Evolutionary conservation across 352 stramenopile genomes (phyloP), one percentile per base, ranked within the genome.

Genomic region (Chrysophaeum taylorii): DNA sequence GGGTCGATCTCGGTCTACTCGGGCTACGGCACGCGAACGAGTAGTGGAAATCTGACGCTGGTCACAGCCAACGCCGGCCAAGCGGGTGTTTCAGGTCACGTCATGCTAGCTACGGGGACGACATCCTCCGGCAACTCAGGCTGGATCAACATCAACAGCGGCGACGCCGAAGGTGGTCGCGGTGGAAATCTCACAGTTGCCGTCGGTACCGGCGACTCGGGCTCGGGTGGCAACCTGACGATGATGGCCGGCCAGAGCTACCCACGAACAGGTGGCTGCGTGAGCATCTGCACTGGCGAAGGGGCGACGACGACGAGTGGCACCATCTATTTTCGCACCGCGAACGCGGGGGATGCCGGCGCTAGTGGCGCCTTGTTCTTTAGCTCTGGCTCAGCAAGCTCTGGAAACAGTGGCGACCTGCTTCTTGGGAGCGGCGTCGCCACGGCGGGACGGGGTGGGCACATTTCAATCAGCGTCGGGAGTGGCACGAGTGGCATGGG

Each of bases 21-120:
- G 0, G 74, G 74, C 33, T 67, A 70, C 42, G 71, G 70, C 14
- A 60, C 41, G 21, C 38, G 39, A 12, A 64, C 63, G 14, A 70
- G 29, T 48, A 75, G 64, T n/a, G 74, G 74, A 18, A 70, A 41
- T 25, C 50, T 77, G 36, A 53, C 67, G 15, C 15, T 79, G 36
- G 41, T 60, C 52, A 79, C 74, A n/a, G 71, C 68, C 31, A 75
- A 76, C 53, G 71, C 33, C 4, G 57, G 57, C 36, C 16, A 12
- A 2, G 57, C 14, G 16, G 57, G 57, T 33, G 57, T 66, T 7
- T 33, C 12, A 21, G 57, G 57, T 0, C 74, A 73, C 42, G 64
- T 88, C 36, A 70, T 71, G 25, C 62, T 88, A 12, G 70, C 74
- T 31, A 85, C 81, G 14, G 84, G 84, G 63, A 50, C 78, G 70